Evolutionary conservation across 192 early-diverging fungal genomes (phyloP), one percentile per base, ranked within the genome.

Genomic region (Polychytrium aggregatum): DNA sequence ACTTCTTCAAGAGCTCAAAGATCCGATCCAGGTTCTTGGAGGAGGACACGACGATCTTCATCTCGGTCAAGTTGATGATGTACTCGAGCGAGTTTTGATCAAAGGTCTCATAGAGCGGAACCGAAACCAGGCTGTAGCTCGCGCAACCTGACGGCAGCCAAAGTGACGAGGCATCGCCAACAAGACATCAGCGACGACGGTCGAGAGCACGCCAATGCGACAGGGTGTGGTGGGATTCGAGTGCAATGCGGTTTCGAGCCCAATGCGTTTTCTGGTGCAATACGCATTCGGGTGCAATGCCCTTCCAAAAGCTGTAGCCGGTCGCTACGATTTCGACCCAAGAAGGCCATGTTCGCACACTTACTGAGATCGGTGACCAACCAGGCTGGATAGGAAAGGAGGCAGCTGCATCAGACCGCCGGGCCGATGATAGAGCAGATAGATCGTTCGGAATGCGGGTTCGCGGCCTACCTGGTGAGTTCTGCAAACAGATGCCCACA

Each of bases 71-170:
- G 61, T 87, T 90, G 20, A 93, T 53, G 33, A 93, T 87, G 48
- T 83, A 90, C 63, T 84, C 76, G 36, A 93, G 67, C 8, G 86
- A 74, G 25, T 88, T 84, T 0, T 80, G 74, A 41, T 87, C 94
- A 14, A 95, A 72, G 17, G 89, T 90, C 56, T 95, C 91, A 62
- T 92, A 91, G 29, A 94, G 66, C 4, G 90, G 79, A 10, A 92
- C 88, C 17, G 70, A 53, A 14, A 71, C 45, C 16, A 52, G 29
- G 18, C 38, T 41, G 37, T 42, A 56, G 10, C 48, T 57, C 24
- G 50, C 40, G 33, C 57, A 62, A 11, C 62, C 64, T 57, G 38
- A 35, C 20, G n/a, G 24, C 24, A 41, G 39, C 0, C 26, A 56
- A 2, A 9, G 9, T n/a, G 7, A 16, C 37, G n/a, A 47, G 56